These are phyloP conservation scores for Fusarium sp. DNA, from an alignment of 2,329 filamentous ascomycete species.

Conservation along the genomic window DNA sequence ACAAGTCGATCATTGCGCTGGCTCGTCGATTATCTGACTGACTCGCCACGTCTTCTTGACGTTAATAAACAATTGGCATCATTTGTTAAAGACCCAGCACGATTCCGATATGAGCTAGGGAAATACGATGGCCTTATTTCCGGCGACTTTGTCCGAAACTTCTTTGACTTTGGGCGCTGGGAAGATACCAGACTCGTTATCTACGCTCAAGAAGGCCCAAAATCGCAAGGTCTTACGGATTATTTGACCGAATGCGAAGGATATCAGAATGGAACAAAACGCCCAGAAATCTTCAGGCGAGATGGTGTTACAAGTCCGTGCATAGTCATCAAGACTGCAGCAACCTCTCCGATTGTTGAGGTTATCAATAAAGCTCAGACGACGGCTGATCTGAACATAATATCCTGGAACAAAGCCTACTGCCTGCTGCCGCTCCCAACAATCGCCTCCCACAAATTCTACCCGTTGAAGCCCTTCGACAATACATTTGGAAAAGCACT, in stretches of 20 bases:
- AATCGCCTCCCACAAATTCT: not conserved
- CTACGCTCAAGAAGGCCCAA: not conserved
- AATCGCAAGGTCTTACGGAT: not conserved
- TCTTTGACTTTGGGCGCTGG: not conserved
- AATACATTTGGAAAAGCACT: not conserved
- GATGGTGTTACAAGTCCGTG: too few relatives aligned
- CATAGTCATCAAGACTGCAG: not conserved
- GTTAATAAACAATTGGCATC: not conserved
- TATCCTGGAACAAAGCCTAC: constrained; percentile 17
- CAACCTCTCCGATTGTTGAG: not conserved
- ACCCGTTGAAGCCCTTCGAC: not conserved
- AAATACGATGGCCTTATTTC: not conserved
- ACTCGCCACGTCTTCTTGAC: constrained; percentile 1
- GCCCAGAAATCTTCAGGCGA: not conserved
- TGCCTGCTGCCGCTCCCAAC: not conserved
- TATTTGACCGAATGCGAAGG: not conserved
- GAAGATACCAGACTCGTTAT: not conserved
- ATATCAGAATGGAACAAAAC: not conserved
- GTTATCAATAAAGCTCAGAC: not conserved
- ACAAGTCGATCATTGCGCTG: constrained; percentile 1
- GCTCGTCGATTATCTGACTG: not conserved
- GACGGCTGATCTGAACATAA: not conserved
- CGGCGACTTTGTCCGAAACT: not conserved
- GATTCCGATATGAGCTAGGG: not conserved
- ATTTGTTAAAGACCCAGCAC: not conserved